These are phyloP conservation scores for Agaricus subrufescens DNA, from an alignment of 768 basidiomycete species.

Conservation along the genomic window DNA sequence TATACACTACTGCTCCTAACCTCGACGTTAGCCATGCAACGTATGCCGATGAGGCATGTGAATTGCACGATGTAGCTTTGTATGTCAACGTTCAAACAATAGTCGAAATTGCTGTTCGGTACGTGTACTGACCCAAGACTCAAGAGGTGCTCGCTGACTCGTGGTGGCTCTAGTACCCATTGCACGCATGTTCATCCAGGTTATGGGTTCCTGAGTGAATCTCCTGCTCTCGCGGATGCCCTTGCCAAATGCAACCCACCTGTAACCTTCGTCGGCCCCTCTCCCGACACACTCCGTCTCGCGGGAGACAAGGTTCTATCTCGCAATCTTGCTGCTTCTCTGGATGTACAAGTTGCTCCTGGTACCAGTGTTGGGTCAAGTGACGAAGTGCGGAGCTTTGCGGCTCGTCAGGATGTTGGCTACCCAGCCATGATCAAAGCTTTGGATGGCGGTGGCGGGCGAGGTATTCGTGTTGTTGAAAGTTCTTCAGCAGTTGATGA, in stretches of 20 bases:
- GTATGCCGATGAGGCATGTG: constrained; percentile 80
- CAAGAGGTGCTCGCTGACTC: not conserved
- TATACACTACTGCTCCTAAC: constrained; percentile 65
- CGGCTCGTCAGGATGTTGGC: constrained; percentile 17
- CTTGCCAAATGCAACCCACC: constrained; percentile 61
- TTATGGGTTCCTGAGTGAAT: constrained; percentile 88
- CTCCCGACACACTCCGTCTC: constrained; percentile 73
- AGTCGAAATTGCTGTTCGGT: constrained; percentile 24
- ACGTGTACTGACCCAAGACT: not conserved
- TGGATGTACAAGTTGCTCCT: constrained; percentile 25
- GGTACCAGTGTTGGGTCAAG: constrained; percentile 22
- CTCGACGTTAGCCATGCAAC: constrained; percentile 76
- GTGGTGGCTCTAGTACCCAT: constrained; percentile 15
- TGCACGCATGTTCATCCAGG: constrained; percentile 44
- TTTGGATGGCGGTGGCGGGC: constrained; percentile 84
- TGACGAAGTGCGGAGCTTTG: constrained; percentile 25
- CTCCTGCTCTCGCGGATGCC: constrained; percentile 72
- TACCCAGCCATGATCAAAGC: constrained; percentile 83
- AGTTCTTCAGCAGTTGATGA: constrained; percentile 67
- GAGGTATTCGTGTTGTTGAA: constrained; percentile 86
- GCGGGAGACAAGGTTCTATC: constrained; percentile 42
- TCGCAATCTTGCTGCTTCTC: constrained; percentile 25
- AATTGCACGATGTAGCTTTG: constrained; percentile 70
- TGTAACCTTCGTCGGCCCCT: constrained; percentile 78
- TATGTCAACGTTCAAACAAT: constrained; percentile 27